Evolutionary conservation across 1,284 basidiomycete genomes (phyloP).

Genomic region (Cryptococcus hybrid): DNA sequence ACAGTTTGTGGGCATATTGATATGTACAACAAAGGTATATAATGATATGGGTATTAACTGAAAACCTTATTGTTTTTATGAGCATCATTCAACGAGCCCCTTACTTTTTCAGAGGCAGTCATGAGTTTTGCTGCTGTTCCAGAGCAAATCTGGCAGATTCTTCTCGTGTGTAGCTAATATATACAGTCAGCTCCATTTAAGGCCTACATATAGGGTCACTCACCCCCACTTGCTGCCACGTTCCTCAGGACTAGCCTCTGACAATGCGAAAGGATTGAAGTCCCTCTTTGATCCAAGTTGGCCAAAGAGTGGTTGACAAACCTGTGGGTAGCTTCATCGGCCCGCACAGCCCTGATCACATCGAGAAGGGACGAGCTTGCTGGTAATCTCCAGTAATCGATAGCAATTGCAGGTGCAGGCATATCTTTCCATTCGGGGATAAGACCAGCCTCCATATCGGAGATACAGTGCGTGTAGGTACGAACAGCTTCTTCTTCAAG

Average conservation of each 20-base stretch:
- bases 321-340: constrained; percentile 89
- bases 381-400: constrained; percentile 84
- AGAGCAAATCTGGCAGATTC: constrained; percentile 60
- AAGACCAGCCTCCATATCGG: constrained; percentile 78
- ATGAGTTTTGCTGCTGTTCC: constrained; percentile 41
- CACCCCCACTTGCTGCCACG: constrained; percentile 74
- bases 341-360: constrained; percentile 83
- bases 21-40: too few relatives aligned
- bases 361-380: constrained; percentile 75
- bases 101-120: constrained; percentile 3
- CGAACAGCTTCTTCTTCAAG: constrained; percentile 93
- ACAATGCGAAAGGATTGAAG: constrained; percentile 85
- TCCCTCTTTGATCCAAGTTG: constrained; percentile 73
- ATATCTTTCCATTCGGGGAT: constrained; percentile 76
- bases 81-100: too few relatives aligned
- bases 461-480: constrained; percentile 81
- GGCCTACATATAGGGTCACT: constrained; percentile 33
- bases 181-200: constrained; percentile 1
- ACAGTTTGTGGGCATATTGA: too few relatives aligned
- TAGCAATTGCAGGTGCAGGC: constrained; percentile 84
- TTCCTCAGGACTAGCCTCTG: constrained; percentile 79
- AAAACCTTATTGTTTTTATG: too few relatives aligned
- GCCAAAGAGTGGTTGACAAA: constrained; percentile 92
- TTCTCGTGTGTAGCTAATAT: constrained; percentile 66
- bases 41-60: too few relatives aligned